These are phyloP conservation scores for Vachellia collinsii DNA, from an alignment of 306 rosid genomes.

Conservation along the genomic window DNA sequence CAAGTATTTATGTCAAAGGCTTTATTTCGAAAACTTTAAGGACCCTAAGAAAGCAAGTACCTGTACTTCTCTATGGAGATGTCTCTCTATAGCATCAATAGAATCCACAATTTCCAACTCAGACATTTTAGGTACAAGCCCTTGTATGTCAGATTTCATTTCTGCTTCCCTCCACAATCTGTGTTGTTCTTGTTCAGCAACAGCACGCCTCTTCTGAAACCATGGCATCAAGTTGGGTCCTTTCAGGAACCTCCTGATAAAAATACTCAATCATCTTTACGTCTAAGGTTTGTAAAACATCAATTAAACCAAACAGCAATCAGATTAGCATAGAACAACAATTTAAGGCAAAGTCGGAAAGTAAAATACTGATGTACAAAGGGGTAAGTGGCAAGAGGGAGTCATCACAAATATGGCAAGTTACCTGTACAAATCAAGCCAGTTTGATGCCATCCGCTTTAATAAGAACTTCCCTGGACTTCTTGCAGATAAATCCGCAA, in stretches of 20 bases:
- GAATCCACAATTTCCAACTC: constrained; percentile 84
- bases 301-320: constrained; percentile 20
- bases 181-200: constrained; percentile 82
- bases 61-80: constrained; percentile 72
- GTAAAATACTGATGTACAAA: neutral
- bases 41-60: constrained; percentile 42
- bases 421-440: constrained; percentile 82
- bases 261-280: constrained; percentile 20
- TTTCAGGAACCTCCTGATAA: constrained; percentile 69
- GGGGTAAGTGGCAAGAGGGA: constrained; percentile 20
- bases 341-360: constrained; percentile 6
- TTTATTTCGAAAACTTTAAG: neutral
- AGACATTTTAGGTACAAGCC: constrained; percentile 62
- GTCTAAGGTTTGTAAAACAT: neutral
- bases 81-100: constrained; percentile 75
- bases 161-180: constrained; percentile 72
- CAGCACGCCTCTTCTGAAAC: constrained; percentile 80
- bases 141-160: constrained; percentile 65
- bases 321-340: neutral
- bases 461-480: constrained; percentile 92
- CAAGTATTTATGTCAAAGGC: neutral
- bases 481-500: constrained; percentile 70
- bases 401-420: constrained; percentile 21
- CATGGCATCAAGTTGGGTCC: constrained; percentile 90
- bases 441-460: constrained; percentile 84